phyloP scores from a whole-genome alignment of 2,329 filamentous ascomycete genomes.

The Catunica adiposa region DNA sequence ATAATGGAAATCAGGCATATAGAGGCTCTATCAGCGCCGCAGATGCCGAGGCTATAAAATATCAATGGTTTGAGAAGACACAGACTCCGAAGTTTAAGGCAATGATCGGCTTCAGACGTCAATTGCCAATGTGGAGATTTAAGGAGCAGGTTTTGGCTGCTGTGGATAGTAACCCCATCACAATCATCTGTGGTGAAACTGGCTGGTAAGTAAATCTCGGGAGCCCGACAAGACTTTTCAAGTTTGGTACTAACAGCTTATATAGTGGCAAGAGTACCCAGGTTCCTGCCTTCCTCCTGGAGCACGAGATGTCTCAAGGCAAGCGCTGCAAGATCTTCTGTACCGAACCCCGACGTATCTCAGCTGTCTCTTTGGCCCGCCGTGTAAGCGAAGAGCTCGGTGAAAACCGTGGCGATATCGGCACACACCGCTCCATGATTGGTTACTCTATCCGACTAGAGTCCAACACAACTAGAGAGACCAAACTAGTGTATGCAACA shows the following conservation, averaged over 20 bases:
- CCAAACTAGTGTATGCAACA: slow-evolving; percentile 76
- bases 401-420: slow-evolving; percentile 65
- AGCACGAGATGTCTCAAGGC: slow-evolving; percentile 69
- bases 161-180: slow-evolving; percentile 65
- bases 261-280: slow-evolving; percentile 80
- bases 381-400: slow-evolving; percentile 91
- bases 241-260: background rate
- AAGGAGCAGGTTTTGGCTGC: slow-evolving; percentile 59
- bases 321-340: slow-evolving; percentile 83
- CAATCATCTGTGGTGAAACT: slow-evolving; percentile 92
- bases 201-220: slow-evolving; percentile 43
- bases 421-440: slow-evolving; percentile 67
- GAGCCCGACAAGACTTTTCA: background rate
- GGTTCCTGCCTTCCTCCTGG: slow-evolving; percentile 83
- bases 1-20: slow-evolving; percentile 33
- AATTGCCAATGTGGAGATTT: slow-evolving; percentile 81
- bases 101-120: slow-evolving; percentile 66
- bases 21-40: slow-evolving; percentile 24
- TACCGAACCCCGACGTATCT: slow-evolving; percentile 88
- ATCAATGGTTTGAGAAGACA: slow-evolving; percentile 43
- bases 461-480: slow-evolving; percentile 66
- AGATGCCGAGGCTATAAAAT: slow-evolving; percentile 35
- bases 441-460: slow-evolving; percentile 92
- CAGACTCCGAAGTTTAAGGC: slow-evolving; percentile 47
- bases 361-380: slow-evolving; percentile 81